Evolutionary conservation across 2,329 filamentous ascomycete species (phyloP), one percentile per base, ranked within the genome.

Genomic region (Purpureocillium takamizusanense): DNA sequence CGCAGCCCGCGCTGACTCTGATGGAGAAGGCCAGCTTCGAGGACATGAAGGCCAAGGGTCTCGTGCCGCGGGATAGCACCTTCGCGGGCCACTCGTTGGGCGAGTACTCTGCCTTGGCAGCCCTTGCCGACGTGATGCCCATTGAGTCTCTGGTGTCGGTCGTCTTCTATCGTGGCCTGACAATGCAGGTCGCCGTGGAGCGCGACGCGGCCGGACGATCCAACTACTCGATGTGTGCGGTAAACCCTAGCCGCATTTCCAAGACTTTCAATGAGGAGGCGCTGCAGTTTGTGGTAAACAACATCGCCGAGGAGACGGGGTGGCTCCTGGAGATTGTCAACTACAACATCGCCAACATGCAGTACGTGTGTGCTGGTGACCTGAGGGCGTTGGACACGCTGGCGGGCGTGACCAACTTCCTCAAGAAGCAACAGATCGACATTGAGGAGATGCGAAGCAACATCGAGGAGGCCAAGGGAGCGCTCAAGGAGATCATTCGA

Each of bases 11-110:
- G 36, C 71, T 98, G 52, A 98, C 92, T 1, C 76, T 98, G 36
- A 98, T 98, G 94, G 92, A 98, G 73, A 98, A 98, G 77, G 92
- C 92, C 42, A 94, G 87, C 54, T 98, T 98, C 52, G 92, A 97
- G 66, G 94, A 98, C 62, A 97, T 98, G 92, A 87, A 87, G 57
- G 77, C 88, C 53, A 97, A 95, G 75, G 92, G 94, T 44, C 78
- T 98, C 27, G 90, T 98, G 25, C 88, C 95, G 52, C 77, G 87
- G 42, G 90, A 97, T 69, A 95, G 87, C 75, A 95, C 85, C 50
- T 98, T 98, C 60, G 92, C 92, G 12, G 92, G 92, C 49, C 92
- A 98, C 71, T 98, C 94, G 1, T 79, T 98, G 16, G 92, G 92
- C 64, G 92, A 98, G 69, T 98, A 98, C 72, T 95, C 89, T 46